These are phyloP conservation scores for Stachybotrys chlorohalonatus DNA, from an alignment of 2,329 filamentous ascomycete species.

Conservation along the genomic window DNA sequence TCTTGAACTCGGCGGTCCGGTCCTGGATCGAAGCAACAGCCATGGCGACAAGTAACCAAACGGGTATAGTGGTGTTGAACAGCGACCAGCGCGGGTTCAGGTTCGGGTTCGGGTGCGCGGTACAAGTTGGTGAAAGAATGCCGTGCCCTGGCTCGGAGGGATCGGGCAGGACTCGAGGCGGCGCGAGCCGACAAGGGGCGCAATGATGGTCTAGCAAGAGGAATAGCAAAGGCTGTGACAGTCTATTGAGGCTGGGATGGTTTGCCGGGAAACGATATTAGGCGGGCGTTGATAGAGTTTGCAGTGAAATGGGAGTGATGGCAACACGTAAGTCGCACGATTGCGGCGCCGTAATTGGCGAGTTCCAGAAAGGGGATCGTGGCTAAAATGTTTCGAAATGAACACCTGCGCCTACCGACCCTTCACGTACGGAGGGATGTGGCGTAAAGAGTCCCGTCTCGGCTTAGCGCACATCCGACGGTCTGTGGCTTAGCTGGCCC, in stretches of 20 bases:
- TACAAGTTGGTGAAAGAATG: background rate
- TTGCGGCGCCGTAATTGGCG: background rate
- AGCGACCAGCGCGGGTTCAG: conserved; percentile 26
- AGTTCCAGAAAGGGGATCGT: background rate
- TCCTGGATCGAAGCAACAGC: conserved; percentile 80
- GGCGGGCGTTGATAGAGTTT: background rate
- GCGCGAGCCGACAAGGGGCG: background rate
- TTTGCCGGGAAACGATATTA: background rate
- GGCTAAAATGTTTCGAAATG: background rate
- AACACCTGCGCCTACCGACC: background rate
- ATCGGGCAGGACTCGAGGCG: background rate
- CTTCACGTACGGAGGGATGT: background rate
- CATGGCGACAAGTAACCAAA: conserved; percentile 28
- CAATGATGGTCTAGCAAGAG: background rate
- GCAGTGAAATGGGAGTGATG: background rate
- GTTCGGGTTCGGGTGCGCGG: background rate
- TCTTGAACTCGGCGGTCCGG: conserved; percentile 89
- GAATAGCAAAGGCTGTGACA: background rate
- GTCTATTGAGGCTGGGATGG: background rate
- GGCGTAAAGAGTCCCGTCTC: background rate
- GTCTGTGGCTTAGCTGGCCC: background rate
- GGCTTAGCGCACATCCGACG: background rate
- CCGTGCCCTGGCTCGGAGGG: background rate
- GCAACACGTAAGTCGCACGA: background rate
- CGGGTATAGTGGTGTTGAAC: conserved; percentile 7